Conservation (phyloP, 805 yeast genomes). For the Wickerhamomyces subpelliculosus region DNA sequence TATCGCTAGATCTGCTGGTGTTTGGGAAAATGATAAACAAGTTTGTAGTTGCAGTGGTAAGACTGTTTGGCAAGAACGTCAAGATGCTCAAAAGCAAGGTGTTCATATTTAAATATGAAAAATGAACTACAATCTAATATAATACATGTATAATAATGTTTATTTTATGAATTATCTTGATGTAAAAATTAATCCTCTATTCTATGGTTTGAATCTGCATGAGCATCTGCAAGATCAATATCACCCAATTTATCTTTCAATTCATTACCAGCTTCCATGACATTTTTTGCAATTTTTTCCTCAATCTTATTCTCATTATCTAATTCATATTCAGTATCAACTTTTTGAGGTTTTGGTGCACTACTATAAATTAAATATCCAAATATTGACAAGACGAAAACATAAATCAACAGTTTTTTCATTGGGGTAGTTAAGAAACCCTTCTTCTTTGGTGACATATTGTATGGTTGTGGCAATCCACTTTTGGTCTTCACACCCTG, state of each 20-base stretch:
- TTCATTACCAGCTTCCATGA: neutral
- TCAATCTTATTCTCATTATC: neutral
- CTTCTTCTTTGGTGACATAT: conserved; percentile 23
- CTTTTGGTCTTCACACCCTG: conserved; percentile 27
- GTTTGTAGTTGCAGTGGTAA: conserved; percentile 95
- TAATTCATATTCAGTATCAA: conserved; percentile 21
- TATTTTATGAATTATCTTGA: neutral
- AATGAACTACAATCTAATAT: too few relatives aligned
- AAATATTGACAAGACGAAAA: conserved; percentile 25
- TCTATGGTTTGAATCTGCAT: neutral
- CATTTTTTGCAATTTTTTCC: neutral
- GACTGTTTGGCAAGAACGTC: conserved; percentile 92
- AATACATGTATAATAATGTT: neutral
- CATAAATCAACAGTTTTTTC: conserved; percentile 36
- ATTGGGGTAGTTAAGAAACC: conserved; percentile 38
- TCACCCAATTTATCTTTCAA: neutral
- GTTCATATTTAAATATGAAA: conserved; percentile 21
- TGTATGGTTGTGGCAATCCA: conserved; percentile 38
- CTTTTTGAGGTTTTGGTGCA: conserved; percentile 18
- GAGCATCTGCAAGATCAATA: neutral
- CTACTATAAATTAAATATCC: conserved; percentile 25
- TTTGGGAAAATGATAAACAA: conserved; percentile 90
- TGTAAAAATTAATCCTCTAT: neutral
- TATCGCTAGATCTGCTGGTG: conserved; percentile 93
- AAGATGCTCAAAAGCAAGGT: conserved; percentile 64